These are phyloP conservation scores for Pilaira anomala DNA, from an alignment of 192 early-diverging fungal species.

Conservation along the genomic window DNA sequence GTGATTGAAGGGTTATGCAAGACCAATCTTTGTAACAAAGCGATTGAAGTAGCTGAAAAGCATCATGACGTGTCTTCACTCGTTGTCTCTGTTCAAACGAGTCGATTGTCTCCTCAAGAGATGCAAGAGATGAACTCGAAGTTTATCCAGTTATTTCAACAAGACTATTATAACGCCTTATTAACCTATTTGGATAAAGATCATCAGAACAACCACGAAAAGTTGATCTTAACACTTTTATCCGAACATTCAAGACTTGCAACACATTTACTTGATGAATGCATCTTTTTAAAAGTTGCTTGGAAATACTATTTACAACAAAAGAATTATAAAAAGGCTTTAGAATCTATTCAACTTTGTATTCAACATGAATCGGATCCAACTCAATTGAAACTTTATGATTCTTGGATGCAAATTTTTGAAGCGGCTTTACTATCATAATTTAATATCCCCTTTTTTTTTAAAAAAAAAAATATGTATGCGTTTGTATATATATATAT, in stretches of 20 bases:
- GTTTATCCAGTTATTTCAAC: not conserved
- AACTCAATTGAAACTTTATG: not conserved
- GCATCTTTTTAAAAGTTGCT: not conserved
- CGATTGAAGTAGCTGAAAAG: not conserved
- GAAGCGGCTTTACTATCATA: not conserved
- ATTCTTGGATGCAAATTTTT: not conserved
- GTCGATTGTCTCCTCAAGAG: not conserved
- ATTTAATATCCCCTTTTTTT: not conserved
- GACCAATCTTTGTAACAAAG: not conserved
- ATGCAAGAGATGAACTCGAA: not conserved
- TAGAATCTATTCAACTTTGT: not conserved
- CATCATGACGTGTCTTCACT: not conserved
- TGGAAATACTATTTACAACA: not conserved
- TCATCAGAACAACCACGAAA: not conserved
- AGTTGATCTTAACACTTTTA: not conserved
- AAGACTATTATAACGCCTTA: not conserved
- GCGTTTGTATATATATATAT: too few species aligned
- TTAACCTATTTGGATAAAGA: not conserved
- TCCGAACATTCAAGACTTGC: not conserved
- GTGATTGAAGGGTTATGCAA: not conserved
- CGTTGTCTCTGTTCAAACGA: not conserved
- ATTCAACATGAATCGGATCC: not conserved
- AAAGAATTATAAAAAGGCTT: not conserved
- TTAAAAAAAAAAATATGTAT: too few species aligned
- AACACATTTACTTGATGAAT: not conserved